phyloP scores from a whole-genome alignment of 495 filamentous ascomycete genomes.

The Aspergillus conjunctus region DNA sequence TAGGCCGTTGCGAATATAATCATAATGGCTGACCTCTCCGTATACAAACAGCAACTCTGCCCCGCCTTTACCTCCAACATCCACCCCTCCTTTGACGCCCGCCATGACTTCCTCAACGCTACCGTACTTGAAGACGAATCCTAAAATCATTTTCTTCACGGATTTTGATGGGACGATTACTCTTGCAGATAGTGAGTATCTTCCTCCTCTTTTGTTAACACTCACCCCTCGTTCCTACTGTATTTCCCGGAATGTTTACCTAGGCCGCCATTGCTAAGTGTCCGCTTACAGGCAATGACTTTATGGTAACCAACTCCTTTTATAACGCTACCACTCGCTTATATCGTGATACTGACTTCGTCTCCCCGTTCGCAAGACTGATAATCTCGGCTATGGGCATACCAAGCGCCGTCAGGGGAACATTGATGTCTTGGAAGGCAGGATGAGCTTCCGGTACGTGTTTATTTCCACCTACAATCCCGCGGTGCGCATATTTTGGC shows the following conservation, averaged over 20 bases:
- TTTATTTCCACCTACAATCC: background rate
- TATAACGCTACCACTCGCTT: background rate
- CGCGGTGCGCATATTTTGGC: background rate
- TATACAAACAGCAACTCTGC: conserved; percentile 7
- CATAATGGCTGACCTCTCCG: conserved; percentile 6
- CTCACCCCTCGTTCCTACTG: background rate
- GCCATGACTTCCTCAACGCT: conserved; percentile 44
- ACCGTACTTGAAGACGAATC: conserved; percentile 61
- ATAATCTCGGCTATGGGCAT: conserved; percentile 82
- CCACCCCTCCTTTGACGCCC: conserved; percentile 9
- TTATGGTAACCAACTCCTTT: conserved; percentile 54
- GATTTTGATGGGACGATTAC: conserved; percentile 98
- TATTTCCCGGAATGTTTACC: background rate
- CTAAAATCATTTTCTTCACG: conserved; percentile 93
- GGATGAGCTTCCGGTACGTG: conserved; percentile 67
- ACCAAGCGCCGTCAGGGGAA: conserved; percentile 67
- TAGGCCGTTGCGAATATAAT: background rate
- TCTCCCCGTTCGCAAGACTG: conserved; percentile 56
- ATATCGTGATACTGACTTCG: conserved; percentile 10
- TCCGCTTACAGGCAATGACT: conserved; percentile 73
- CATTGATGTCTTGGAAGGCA: conserved; percentile 67
- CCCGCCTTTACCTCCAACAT: conserved; percentile 9
- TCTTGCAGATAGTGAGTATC: conserved; percentile 69
- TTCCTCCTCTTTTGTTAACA: background rate
- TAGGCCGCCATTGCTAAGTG: conserved; percentile 22